Conservation (phyloP, 2,329 filamentous ascomycete species). For the Cryphonectria naterciae region DNA sequence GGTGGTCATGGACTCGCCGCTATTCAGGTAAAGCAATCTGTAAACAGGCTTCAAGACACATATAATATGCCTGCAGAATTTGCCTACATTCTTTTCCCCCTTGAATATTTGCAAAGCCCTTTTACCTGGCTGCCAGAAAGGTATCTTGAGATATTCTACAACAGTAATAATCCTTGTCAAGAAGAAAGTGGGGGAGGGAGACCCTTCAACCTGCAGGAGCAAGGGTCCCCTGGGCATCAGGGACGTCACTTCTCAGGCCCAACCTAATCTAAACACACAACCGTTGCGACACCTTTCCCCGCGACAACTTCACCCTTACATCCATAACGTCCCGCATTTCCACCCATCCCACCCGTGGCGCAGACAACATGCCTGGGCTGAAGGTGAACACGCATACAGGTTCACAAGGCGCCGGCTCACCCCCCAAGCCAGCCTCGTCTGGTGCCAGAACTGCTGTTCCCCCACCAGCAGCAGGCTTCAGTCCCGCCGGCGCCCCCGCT, state of each 20-base stretch:
- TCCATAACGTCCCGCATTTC: constrained; percentile 3
- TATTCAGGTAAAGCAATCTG: not conserved
- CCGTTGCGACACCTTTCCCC: not conserved
- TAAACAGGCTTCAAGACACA: not conserved
- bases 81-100: not conserved
- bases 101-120: not conserved
- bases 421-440: constrained; percentile 18
- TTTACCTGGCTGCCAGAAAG: not conserved
- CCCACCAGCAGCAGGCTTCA: constrained; percentile 37
- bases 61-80: not conserved
- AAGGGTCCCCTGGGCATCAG: not conserved
- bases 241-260: not conserved
- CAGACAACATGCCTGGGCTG: constrained; percentile 37
- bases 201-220: constrained; percentile 1
- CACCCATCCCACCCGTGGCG: constrained; percentile 2
- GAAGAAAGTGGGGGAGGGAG: not conserved
- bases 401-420: constrained; percentile 32
- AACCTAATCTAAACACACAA: not conserved
- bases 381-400: constrained; percentile 35
- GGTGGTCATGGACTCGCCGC: not conserved
- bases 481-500: constrained; percentile 28
- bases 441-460: constrained; percentile 16
- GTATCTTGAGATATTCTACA: not conserved
- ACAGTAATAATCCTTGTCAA: not conserved
- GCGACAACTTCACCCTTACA: constrained; percentile 13